A percentile compares a stretch with the other conserved stretches of the same genome.
phyloP scores from a whole-genome alignment of 805 yeast species.

The Ogataea methanolica region DNA sequence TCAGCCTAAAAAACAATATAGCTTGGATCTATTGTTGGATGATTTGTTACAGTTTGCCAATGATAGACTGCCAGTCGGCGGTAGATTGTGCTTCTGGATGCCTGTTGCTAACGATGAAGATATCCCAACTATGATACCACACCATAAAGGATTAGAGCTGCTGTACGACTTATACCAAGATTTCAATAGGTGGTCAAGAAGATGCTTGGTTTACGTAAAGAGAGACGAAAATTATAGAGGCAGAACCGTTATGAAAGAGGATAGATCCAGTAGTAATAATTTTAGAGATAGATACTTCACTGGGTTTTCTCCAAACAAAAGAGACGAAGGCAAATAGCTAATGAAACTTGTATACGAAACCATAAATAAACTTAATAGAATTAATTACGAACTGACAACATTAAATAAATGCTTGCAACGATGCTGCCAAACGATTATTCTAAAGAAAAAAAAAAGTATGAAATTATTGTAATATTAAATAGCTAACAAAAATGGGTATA shows the following conservation, averaged over 20 bases:
- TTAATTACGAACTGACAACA: too few species aligned
- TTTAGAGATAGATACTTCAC: slow-evolving; percentile 76
- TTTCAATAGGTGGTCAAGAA: slow-evolving; percentile 90
- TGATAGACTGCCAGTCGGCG: slow-evolving; percentile 62
- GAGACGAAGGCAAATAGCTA: slow-evolving; percentile 20
- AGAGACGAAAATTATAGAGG: slow-evolving; percentile 49
- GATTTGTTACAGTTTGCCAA: slow-evolving; percentile 76
- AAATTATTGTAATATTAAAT: too few species aligned
- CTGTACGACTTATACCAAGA: slow-evolving; percentile 76
- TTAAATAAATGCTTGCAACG: too few species aligned
- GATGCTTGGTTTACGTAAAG: slow-evolving; percentile 76
- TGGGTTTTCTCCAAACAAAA: slow-evolving; percentile 39
- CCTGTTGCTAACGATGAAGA: slow-evolving; percentile 89
- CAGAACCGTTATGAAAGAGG: slow-evolving; percentile 35
- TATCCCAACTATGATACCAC: slow-evolving; percentile 60
- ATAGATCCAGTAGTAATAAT: slow-evolving; percentile 45
- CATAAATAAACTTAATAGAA: too few species aligned
- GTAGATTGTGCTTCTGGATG: slow-evolving; percentile 94
- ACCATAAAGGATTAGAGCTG: slow-evolving; percentile 67
- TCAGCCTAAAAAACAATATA: slow-evolving; percentile 89
- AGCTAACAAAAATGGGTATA: too few species aligned
- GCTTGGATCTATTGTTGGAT: slow-evolving; percentile 68
- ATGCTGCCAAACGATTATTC: too few species aligned
- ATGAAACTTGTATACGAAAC: neutral
- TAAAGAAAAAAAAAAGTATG: too few species aligned